Evolutionary conservation across 2,329 filamentous ascomycete species (phyloP).

Genomic region (Epichloe uncinata): DNA sequence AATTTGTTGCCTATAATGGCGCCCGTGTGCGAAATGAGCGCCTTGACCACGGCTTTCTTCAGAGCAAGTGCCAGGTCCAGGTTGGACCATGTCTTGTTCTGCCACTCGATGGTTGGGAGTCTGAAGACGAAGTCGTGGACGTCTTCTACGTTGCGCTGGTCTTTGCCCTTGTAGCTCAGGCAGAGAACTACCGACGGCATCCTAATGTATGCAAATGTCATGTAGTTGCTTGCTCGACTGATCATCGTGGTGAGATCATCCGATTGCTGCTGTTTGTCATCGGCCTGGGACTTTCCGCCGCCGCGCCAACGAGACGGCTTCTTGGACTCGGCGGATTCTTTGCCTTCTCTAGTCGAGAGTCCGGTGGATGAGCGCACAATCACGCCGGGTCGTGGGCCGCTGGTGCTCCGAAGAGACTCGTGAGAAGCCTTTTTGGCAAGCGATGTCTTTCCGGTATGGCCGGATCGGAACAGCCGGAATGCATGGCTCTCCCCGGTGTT

Average conservation of each 20-base stretch:
- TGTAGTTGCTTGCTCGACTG: slow-evolving; percentile 84
- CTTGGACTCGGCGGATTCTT: slow-evolving; percentile 24
- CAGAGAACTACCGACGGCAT: slow-evolving; percentile 92
- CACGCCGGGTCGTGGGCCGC: slow-evolving; percentile 26
- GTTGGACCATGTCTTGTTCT: slow-evolving; percentile 99
- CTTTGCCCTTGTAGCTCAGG: slow-evolving; percentile 90
- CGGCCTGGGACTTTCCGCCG: slow-evolving; percentile 31
- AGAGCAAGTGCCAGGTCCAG: slow-evolving; percentile 83
- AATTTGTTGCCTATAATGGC: slow-evolving; percentile 98
- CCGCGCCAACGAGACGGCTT: slow-evolving; percentile 41
- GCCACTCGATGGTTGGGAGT: slow-evolving; percentile 85
- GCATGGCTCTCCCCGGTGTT: slow-evolving; percentile 28
- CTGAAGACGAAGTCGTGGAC: slow-evolving; percentile 97
- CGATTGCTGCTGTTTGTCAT: slow-evolving; percentile 51
- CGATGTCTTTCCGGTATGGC: slow-evolving; percentile 27
- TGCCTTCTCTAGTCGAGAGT: slow-evolving; percentile 26
- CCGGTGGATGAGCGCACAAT: slow-evolving; percentile 34
- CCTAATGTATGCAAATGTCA: slow-evolving; percentile 92
- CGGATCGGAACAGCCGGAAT: slow-evolving; percentile 38
- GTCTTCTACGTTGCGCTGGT: slow-evolving; percentile 89
- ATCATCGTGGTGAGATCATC: slow-evolving; percentile 98
- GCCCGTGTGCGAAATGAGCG: slow-evolving; percentile 86
- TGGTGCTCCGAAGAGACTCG: slow-evolving; percentile 37
- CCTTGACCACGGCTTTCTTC: slow-evolving; percentile 89
- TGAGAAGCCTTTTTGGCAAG: slow-evolving; percentile 39